Percentiles rank a stretch among this genome's conserved stretches.
phyloP scores from a whole-genome alignment of 2,329 filamentous ascomycete genomes.

The Allantophomopsis lycopodina region DNA sequence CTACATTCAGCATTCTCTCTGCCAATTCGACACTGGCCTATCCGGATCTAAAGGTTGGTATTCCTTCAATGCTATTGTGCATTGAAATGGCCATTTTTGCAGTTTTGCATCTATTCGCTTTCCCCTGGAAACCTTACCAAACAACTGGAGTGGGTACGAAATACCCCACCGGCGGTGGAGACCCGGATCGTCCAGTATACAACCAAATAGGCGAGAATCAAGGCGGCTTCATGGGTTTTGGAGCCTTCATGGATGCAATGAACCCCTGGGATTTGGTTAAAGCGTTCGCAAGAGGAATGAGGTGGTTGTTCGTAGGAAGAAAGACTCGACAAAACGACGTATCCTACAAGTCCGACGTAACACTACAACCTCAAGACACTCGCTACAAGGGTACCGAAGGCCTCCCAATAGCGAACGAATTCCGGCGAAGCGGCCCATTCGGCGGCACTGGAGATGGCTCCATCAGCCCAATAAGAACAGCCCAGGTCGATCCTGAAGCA shows the following conservation, averaged over 20 bases:
- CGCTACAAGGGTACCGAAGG: background rate
- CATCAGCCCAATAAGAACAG: background rate
- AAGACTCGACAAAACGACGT: slow-evolving; percentile 40
- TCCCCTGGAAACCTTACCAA: slow-evolving; percentile 61
- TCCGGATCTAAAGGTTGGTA: slow-evolving; percentile 68
- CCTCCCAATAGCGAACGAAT: slow-evolving; percentile 17
- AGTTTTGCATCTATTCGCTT: slow-evolving; percentile 69
- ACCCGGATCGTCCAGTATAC: slow-evolving; percentile 25
- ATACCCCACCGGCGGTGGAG: slow-evolving; percentile 31
- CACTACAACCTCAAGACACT: background rate
- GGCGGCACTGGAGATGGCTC: background rate
- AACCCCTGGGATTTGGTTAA: slow-evolving; percentile 78
- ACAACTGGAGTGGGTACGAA: slow-evolving; percentile 26
- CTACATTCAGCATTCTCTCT: slow-evolving; percentile 41
- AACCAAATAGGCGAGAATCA: slow-evolving; percentile 35
- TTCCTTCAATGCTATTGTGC: slow-evolving; percentile 65
- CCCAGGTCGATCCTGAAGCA: slow-evolving; percentile 10
- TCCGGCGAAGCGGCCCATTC: slow-evolving; percentile 13
- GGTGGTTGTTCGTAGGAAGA: slow-evolving; percentile 69
- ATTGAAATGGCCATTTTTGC: slow-evolving; percentile 78
- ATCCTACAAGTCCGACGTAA: slow-evolving; percentile 25
- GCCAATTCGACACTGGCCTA: slow-evolving; percentile 48
- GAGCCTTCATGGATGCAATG: slow-evolving; percentile 56
- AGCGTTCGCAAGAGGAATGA: slow-evolving; percentile 60
- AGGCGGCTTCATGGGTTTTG: slow-evolving; percentile 50